These are phyloP conservation scores for Trichoderma atrobrunneum DNA, from an alignment of 2,329 filamentous ascomycete species.

Conservation along the genomic window DNA sequence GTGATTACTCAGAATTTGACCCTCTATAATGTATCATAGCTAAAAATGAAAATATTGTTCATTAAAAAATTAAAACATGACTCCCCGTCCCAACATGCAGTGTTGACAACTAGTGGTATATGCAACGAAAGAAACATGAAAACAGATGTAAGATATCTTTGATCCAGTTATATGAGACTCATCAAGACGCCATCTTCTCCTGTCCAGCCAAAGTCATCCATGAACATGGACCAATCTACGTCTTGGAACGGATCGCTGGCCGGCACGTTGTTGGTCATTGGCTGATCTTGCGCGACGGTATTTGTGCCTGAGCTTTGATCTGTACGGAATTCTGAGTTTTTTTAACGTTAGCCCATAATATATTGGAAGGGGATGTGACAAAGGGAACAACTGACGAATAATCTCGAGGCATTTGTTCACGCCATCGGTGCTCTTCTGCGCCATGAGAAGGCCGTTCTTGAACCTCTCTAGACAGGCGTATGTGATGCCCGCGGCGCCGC, in stretches of 20 bases:
- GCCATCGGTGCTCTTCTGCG: conserved; percentile 33
- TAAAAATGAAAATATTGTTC: background rate
- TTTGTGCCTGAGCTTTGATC: background rate
- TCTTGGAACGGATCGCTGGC: conserved; percentile 39
- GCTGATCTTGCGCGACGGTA: conserved; percentile 22
- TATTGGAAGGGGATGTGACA: background rate
- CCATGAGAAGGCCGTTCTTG: conserved; percentile 41
- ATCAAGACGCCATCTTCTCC: conserved; percentile 32
- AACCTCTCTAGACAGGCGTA: conserved; percentile 50
- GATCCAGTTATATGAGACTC: background rate
- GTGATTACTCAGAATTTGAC: background rate
- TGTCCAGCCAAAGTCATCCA: conserved; percentile 50
- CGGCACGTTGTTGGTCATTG: conserved; percentile 7
- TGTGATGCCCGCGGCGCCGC: conserved; percentile 48
- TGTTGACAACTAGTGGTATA: background rate
- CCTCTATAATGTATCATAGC: background rate
- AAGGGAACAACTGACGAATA: conserved; percentile 26
- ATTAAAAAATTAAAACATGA: background rate
- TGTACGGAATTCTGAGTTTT: background rate
- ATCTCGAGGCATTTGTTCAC: conserved; percentile 32
- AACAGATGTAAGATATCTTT: too few relatives aligned
- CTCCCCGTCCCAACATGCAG: background rate
- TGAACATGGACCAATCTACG: conserved; percentile 50
- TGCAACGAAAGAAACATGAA: background rate
- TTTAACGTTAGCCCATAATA: background rate